phyloP scores from a whole-genome alignment of 768 basidiomycete genomes.

The Tricholoma flavovirens region DNA sequence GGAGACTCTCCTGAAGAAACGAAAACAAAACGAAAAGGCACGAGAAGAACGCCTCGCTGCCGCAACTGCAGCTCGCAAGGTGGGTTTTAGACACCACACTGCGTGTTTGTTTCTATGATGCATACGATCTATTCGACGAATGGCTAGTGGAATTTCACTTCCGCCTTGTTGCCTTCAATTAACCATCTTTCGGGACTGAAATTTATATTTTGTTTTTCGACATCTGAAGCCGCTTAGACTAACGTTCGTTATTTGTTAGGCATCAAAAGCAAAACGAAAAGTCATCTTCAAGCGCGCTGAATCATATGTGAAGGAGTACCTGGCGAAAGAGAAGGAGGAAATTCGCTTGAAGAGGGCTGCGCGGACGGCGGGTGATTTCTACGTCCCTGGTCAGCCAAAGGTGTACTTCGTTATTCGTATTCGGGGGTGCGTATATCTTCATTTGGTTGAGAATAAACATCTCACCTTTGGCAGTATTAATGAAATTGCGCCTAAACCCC shows the following conservation, averaged over 20 bases:
- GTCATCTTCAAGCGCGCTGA: constrained; percentile 99
- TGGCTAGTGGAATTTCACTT: constrained; percentile 65
- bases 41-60: constrained; percentile 88
- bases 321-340: constrained; percentile 90
- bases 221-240: neutral
- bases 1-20: constrained; percentile 99
- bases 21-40: constrained; percentile 96
- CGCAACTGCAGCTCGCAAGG: constrained; percentile 84
- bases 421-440: constrained; percentile 65
- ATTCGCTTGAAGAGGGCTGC: constrained; percentile 92
- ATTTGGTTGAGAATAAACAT: neutral
- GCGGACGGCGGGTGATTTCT: constrained; percentile 90
- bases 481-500: constrained; percentile 98
- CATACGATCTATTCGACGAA: constrained; percentile 67
- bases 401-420: constrained; percentile 98
- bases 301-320: constrained; percentile 96
- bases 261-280: constrained; percentile 85
- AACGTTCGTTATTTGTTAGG: constrained; percentile 38
- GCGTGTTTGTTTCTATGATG: constrained; percentile 56
- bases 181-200: constrained; percentile 96
- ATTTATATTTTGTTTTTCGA: constrained; percentile 6
- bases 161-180: constrained; percentile 73
- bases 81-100: constrained; percentile 32
- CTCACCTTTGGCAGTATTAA: constrained; percentile 71
- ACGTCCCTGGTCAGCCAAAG: constrained; percentile 95